Percentiles rank a stretch among this genome's conserved stretches.
These are phyloP conservation scores for Alternaria metachromatica DNA, from an alignment of 2,329 filamentous ascomycete species.

Conservation along the genomic window DNA sequence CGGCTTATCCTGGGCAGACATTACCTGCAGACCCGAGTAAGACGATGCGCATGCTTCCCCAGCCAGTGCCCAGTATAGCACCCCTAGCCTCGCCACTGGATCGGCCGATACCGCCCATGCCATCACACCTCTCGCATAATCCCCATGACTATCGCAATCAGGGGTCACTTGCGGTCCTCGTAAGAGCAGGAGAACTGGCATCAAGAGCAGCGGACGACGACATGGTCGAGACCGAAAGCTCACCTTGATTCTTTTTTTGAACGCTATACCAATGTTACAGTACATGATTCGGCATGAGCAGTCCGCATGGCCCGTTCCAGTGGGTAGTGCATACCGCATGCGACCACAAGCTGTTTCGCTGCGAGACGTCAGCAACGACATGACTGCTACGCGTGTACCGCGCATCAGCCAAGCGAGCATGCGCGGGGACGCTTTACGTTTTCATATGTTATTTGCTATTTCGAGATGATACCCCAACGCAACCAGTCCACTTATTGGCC, in stretches of 20 bases:
- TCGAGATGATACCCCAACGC: conserved; percentile 15
- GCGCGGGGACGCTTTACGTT: conserved; percentile 12
- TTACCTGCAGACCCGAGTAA: conserved; percentile 42
- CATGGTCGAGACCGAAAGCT: conserved; percentile 28
- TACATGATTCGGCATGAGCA: conserved; percentile 1
- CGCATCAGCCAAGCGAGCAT: background rate
- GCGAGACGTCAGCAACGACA: background rate
- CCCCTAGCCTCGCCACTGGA: conserved; percentile 41
- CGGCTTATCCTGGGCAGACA: conserved; percentile 15
- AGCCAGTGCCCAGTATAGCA: conserved; percentile 43
- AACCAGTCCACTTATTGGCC: conserved; percentile 5
- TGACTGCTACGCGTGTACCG: background rate
- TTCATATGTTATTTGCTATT: conserved; percentile 15
- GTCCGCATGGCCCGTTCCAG: background rate
- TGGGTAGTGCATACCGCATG: background rate
- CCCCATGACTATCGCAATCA: conserved; percentile 39
- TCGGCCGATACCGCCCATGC: conserved; percentile 27
- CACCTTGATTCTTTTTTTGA: conserved; percentile 22
- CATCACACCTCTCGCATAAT: conserved; percentile 25
- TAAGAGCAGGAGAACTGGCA: conserved; percentile 47
- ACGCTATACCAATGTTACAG: background rate
- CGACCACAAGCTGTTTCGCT: background rate
- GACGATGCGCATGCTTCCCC: conserved; percentile 46
- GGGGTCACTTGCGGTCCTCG: conserved; percentile 46
- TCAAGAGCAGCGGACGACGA: conserved; percentile 44